phyloP scores from a whole-genome alignment of 306 rosid genomes.

The Pterocarpus santalinus region DNA sequence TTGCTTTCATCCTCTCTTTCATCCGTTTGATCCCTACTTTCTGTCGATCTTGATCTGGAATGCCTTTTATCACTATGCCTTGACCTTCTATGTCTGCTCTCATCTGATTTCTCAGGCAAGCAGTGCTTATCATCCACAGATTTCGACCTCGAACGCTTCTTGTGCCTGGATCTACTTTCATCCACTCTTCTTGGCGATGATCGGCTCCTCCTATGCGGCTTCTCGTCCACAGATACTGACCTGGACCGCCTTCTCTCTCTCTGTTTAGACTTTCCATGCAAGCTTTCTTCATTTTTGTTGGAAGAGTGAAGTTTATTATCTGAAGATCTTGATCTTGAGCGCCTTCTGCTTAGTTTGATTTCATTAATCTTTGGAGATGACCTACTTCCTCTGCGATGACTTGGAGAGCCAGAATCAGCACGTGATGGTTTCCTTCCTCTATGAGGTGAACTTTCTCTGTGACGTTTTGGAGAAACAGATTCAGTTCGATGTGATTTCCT shows the following conservation, averaged over 20 bases:
- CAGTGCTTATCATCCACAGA: slow-evolving; percentile 71
- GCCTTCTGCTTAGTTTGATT: slow-evolving; percentile 65
- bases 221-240: slow-evolving; percentile 74
- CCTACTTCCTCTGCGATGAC: slow-evolving; percentile 62
- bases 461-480: slow-evolving; percentile 76
- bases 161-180: slow-evolving; percentile 71
- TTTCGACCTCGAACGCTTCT: slow-evolving; percentile 77
- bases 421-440: slow-evolving; percentile 67
- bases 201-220: slow-evolving; percentile 59
- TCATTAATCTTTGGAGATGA: slow-evolving; percentile 80
- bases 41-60: slow-evolving; percentile 85
- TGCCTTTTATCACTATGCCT: slow-evolving; percentile 70
- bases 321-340: slow-evolving; percentile 78
- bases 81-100: slow-evolving; percentile 56
- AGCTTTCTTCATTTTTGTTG: slow-evolving; percentile 61
- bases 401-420: slow-evolving; percentile 74
- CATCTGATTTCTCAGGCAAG: slow-evolving; percentile 57
- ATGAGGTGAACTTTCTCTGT: slow-evolving; percentile 69
- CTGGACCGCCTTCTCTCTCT: slow-evolving; percentile 77
- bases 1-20: slow-evolving; percentile 55
- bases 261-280: slow-evolving; percentile 64
- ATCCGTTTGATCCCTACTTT: slow-evolving; percentile 58
- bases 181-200: slow-evolving; percentile 71
- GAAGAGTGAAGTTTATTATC: slow-evolving; percentile 59
- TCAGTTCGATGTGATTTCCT: slow-evolving; percentile 67